These are phyloP conservation scores for Fusarium sterilihyphosum DNA, from an alignment of 2,329 filamentous ascomycete species.

Conservation along the genomic window DNA sequence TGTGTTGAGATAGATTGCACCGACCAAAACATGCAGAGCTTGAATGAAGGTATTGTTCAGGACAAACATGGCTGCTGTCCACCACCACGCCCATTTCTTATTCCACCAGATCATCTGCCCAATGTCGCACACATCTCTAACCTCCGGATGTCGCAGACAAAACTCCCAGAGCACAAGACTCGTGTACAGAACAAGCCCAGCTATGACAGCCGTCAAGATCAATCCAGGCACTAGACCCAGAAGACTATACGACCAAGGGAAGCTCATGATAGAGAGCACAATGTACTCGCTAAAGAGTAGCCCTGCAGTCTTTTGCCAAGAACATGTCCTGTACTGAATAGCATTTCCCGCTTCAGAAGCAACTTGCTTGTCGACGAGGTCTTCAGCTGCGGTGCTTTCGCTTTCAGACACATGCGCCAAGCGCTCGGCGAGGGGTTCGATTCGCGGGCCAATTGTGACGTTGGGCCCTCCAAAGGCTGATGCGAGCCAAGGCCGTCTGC, in stretches of 20 bases:
- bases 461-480: slow-evolving; percentile 50
- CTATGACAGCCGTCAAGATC: slow-evolving; percentile 82
- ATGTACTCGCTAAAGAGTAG: slow-evolving; percentile 95
- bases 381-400: slow-evolving; percentile 54
- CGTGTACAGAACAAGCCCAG: slow-evolving; percentile 83
- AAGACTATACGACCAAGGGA: slow-evolving; percentile 89
- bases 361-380: slow-evolving; percentile 71
- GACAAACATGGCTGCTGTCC: slow-evolving; percentile 84
- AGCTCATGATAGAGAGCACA: slow-evolving; percentile 90
- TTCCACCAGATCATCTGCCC: slow-evolving; percentile 93
- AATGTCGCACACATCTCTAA: slow-evolving; percentile 91
- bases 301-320: slow-evolving; percentile 93
- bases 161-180: slow-evolving; percentile 74
- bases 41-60: slow-evolving; percentile 94
- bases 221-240: slow-evolving; percentile 85
- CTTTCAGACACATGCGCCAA: slow-evolving; percentile 49
- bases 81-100: slow-evolving; percentile 74
- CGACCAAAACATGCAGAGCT: slow-evolving; percentile 81
- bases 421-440: slow-evolving; percentile 56
- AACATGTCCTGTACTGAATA: slow-evolving; percentile 92
- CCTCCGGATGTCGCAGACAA: slow-evolving; percentile 87
- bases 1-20: slow-evolving; percentile 88
- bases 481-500: slow-evolving; percentile 42
- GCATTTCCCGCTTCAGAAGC: slow-evolving; percentile 78
- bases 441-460: slow-evolving; percentile 61